phyloP scores from a whole-genome alignment of 176 grass and related monocot genomes.

The Dactylis glomerata region DNA sequence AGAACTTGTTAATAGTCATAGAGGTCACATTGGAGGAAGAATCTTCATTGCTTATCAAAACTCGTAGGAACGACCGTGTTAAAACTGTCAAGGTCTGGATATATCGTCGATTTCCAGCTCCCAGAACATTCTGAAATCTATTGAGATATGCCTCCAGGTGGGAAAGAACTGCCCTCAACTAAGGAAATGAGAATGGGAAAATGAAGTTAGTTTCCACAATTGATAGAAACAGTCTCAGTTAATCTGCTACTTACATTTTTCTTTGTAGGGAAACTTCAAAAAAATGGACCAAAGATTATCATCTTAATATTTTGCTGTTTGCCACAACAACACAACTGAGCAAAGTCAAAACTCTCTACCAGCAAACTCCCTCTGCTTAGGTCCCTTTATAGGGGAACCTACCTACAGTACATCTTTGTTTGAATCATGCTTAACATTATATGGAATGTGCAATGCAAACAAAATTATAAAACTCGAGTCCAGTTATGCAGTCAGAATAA shows the following conservation, averaged over 20 bases:
- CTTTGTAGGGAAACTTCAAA: not conserved
- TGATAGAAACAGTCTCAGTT: slow-evolving; percentile 1
- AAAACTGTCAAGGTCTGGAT: slow-evolving; percentile 86
- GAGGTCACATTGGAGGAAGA: slow-evolving; percentile 37
- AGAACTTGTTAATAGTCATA: slow-evolving; percentile 94
- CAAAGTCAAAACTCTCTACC: not conserved
- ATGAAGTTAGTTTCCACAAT: slow-evolving; percentile 3
- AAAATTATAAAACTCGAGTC: not conserved
- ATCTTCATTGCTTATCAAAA: slow-evolving; percentile 37
- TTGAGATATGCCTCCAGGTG: slow-evolving; percentile 68
- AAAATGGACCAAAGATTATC: not conserved
- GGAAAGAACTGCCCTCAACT: slow-evolving; percentile 73
- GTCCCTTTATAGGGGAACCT: not conserved
- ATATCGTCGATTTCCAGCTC: slow-evolving; percentile 83
- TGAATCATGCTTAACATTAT: not conserved
- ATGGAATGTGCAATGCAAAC: not conserved
- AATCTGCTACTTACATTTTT: not conserved
- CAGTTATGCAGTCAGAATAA: not conserved
- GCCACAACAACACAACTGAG: not conserved
- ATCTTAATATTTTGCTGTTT: not conserved
- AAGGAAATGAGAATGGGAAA: slow-evolving; percentile 25
- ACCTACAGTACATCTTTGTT: not conserved
- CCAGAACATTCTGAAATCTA: slow-evolving; percentile 71
- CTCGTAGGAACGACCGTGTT: slow-evolving; percentile 57
- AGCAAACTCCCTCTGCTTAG: not conserved